Base-by-base conservation (phyloP, 1,284 basidiomycete genomes). In the Ganoderma resinaceum region DNA sequence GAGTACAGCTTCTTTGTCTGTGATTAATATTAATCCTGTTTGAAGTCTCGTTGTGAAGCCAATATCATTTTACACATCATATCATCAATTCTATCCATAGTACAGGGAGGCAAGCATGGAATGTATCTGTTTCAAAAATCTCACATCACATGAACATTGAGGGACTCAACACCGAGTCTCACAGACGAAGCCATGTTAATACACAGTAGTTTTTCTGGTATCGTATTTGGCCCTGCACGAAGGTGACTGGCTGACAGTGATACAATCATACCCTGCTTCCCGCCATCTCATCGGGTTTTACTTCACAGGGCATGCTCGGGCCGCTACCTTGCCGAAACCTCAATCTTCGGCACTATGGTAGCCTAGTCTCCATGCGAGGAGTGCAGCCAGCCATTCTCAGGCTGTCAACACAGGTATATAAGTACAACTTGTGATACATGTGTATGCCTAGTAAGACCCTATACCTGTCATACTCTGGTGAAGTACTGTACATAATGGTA, bases 161-260 rank as follows among this genome's bases (percentile, higher is more conserved):
- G 11, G 18, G 60, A 46, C 23, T 37, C 12, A 55, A 11, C 31
- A 5, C 35, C 35, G 4, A 35, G 31, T 61, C 38, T 69, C 31
- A 72, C 67, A 57, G 63, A 76, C 31, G 65, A 65, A 69, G 53
- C 63, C 57, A 14, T 33, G 65, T 60, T 43, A 40, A 18, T 53
- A 23, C 38, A 43, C 49, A 33, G 26, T 23, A 37, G 61, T 61
- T 43, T 58, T 58, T 11, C 35, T 20, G 29, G 23, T 26, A 37
- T 62, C 18, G 38, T 52, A 4, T 67, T 67, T 31, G 65, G 65
- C 26, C 42, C 65, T 42, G 70, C 61, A 11, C 16, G 61, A n/a
- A 35, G 63, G 63, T 59, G 29, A 8, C 60, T 57, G n/a, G n/a
- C n/a, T n/a, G n/a, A n/a, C n/a, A n/a, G n/a, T n/a, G 23, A 33